These are phyloP conservation scores for Simplicillium sp. DNA, from an alignment of 2,329 filamentous ascomycete genomes.

Conservation along the genomic window DNA sequence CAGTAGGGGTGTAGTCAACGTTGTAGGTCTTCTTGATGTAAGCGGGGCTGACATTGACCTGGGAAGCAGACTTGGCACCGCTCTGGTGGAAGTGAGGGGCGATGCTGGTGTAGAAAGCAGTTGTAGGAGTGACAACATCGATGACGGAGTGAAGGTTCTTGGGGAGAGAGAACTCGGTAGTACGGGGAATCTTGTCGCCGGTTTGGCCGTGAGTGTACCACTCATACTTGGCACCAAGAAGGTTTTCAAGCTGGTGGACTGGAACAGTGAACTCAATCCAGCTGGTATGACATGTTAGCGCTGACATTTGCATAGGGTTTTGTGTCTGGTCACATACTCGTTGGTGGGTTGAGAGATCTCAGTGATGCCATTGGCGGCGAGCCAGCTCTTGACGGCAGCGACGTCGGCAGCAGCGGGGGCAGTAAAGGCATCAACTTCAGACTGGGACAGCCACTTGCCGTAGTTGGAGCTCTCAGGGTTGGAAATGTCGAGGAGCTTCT, in stretches of 20 bases:
- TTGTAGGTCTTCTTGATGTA: not conserved
- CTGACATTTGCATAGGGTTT: not conserved
- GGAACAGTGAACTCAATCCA: not conserved
- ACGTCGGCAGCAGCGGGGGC: slow-evolving; percentile 10
- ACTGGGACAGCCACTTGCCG: not conserved
- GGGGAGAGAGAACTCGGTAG: not conserved
- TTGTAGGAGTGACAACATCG: not conserved
- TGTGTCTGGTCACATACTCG: not conserved
- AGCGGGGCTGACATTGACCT: not conserved
- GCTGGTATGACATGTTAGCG: not conserved
- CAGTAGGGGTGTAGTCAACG: not conserved
- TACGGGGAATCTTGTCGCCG: not conserved
- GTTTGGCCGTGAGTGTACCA: not conserved
- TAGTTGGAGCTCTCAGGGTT: slow-evolving; percentile 7
- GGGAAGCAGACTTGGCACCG: not conserved
- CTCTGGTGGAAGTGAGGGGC: not conserved
- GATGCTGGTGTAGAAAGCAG: not conserved
- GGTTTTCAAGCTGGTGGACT: not conserved
- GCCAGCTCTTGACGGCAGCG: slow-evolving; percentile 7
- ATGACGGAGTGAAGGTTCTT: not conserved
- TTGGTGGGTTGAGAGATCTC: not conserved
- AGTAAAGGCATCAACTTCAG: slow-evolving; percentile 12
- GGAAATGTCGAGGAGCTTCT: slow-evolving; percentile 13
- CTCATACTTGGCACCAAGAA: not conserved
- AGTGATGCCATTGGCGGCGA: slow-evolving; percentile 5